Percentiles rank a stretch among this genome's conserved stretches.
phyloP scores from a whole-genome alignment of 2,329 filamentous ascomycete genomes.

The Aureobasidium sp. region DNA sequence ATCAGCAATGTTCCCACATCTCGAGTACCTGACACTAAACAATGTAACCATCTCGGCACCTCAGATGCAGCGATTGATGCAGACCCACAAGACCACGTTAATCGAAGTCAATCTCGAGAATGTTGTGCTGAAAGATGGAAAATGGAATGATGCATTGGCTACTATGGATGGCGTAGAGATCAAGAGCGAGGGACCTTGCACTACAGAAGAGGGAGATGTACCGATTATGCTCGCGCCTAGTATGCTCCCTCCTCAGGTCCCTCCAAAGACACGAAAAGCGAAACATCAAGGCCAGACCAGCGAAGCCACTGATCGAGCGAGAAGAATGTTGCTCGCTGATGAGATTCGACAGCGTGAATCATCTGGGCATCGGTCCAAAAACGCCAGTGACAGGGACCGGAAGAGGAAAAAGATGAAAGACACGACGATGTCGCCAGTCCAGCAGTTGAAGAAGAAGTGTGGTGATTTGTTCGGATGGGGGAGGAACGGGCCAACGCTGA shows the following conservation, averaged over 20 bases:
- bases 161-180: conserved; percentile 42
- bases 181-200: background rate
- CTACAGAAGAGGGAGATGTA: conserved; percentile 11
- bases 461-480: background rate
- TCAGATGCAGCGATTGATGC: conserved; percentile 63
- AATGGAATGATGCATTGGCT: conserved; percentile 75
- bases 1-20: conserved; percentile 45
- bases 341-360: background rate
- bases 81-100: conserved; percentile 57
- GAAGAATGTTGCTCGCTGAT: background rate
- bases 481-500: background rate
- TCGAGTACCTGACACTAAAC: conserved; percentile 61
- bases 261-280: background rate
- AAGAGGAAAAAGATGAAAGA: background rate
- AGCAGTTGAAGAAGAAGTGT: background rate
- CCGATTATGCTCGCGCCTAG: conserved; percentile 13
- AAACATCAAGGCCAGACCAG: background rate
- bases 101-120: conserved; percentile 74
- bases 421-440: background rate
- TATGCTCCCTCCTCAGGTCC: background rate
- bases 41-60: conserved; percentile 63
- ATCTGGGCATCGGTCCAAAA: too few relatives aligned
- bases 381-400: background rate
- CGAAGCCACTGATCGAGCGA: background rate
- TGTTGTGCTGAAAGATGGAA: conserved; percentile 59